Base-by-base conservation (phyloP, 1,284 basidiomycete species). In the Rhodotorula sp. region DNA sequence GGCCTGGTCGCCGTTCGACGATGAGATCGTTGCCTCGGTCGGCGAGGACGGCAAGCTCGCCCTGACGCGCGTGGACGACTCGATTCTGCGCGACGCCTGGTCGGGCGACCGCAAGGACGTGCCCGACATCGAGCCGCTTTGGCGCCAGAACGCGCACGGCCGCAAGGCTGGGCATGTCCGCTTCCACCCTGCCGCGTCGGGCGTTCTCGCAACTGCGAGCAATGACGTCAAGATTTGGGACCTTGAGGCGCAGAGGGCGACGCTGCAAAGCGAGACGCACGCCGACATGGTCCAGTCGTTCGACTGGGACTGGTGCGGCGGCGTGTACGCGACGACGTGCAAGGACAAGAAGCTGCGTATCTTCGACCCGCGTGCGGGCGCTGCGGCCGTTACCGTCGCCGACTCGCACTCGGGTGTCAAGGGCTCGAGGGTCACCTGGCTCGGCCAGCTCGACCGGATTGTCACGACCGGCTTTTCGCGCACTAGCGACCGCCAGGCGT, bases 211-310 rank as follows among this genome's bases (percentile, higher is more conserved):
- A 2, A 90, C 89, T 55, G 90, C 94, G 0, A 91, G 91, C 0
- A 92, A 92, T 55, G 95, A 99, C 78, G 88, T 98, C 77, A 93
- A 93, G 81, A 84, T 99, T 2, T 98, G 93, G 90, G 96, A 98
- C 82, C 85, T 97, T 66, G 88, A 88, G 9, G 84, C 85, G 58
- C 89, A 91, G 70, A 84, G 87, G 50, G 84, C 91, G 3, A 84
- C 86, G 70, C 83, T 87, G 37, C 85, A 87, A 32, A 83, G 97
- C 37, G 83, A 84, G 15, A 91, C 92, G 0, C 94, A 97, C 79
- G 87, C 85, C 9, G 96, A 99, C 80, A 88, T 91, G 41, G 90
- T 98, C 66, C 96, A 97, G 82, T 88, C 89, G 72, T 79, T 98
- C 66, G 84, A 89, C 21, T 99, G 93, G 83, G 94, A 94, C 81